Evolutionary conservation across 345 rosid species (phyloP).

Genomic region (Gossypium mustelinum): DNA sequence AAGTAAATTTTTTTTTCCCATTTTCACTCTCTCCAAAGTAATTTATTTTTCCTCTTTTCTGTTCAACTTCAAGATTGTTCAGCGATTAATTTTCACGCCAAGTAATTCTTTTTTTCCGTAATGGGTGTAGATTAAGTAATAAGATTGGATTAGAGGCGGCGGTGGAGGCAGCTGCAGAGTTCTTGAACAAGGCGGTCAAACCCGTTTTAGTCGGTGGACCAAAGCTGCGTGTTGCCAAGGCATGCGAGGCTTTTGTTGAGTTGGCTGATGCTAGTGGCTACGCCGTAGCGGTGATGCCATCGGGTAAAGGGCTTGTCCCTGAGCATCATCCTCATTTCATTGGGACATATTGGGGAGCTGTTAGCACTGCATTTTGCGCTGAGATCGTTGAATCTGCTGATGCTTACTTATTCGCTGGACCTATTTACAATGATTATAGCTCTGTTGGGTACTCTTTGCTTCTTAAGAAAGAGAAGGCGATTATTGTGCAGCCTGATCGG

Average conservation of each 20-base stretch:
- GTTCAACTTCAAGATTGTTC: neutral
- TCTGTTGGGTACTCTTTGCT: slow-evolving; percentile 83
- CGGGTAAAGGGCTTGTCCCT: slow-evolving; percentile 67
- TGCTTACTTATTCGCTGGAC: slow-evolving; percentile 79
- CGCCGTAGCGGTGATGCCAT: slow-evolving; percentile 66
- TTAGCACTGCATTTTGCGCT: slow-evolving; percentile 70
- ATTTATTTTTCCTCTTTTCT: neutral
- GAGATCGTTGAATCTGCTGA: slow-evolving; percentile 87
- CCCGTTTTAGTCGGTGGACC: slow-evolving; percentile 80
- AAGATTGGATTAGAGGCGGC: slow-evolving; percentile 63
- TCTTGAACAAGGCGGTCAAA: slow-evolving; percentile 75
- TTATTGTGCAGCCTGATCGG: slow-evolving; percentile 66
- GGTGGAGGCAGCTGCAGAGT: slow-evolving; percentile 65
- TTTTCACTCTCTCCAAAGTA: slow-evolving; percentile 60
- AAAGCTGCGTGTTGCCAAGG: slow-evolving; percentile 57
- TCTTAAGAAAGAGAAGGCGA: slow-evolving; percentile 80
- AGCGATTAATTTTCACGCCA: neutral
- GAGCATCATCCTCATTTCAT: slow-evolving; percentile 73
- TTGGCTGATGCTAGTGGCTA: slow-evolving; percentile 65
- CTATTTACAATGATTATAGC: slow-evolving; percentile 76
- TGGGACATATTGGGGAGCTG: slow-evolving; percentile 85
- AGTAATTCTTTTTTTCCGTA: neutral
- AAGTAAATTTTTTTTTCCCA: slow-evolving; percentile 20
- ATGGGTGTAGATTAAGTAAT: slow-evolving; percentile 46
- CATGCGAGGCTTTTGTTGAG: slow-evolving; percentile 49